Base-by-base conservation (phyloP, 257 asterid species). In the Solanum etuberosum region DNA sequence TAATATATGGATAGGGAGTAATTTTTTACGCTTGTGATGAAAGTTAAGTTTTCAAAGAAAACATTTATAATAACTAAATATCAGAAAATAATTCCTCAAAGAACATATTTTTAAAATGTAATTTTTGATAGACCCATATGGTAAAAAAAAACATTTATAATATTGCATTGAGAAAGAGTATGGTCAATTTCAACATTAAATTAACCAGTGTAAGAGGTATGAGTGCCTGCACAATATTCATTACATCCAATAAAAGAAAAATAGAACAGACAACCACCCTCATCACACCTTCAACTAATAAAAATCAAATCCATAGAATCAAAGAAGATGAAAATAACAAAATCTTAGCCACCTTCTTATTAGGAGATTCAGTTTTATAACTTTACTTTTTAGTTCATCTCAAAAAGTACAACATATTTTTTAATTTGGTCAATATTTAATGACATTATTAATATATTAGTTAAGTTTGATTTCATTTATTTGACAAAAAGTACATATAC, bases 381-480 rank as follows among this genome's bases (percentile, higher is more conserved):
- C 63, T 18, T 54, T 20, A 18, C 9, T 6, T 54, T 54, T 54
- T 54, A 54, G 9, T 20, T 7, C 2, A 20, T 54, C 1, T 0
- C 0, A 7, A 54, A 54, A 54, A 54, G 9, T 20, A 7, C 4
- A 0, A 54, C 0, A 2, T 54, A 54, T 54, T 54, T 7, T 9
- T 20, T 20, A 18, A 20, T 2, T 54, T 54, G 9, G 5, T 2
- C 1, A 20, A 54, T 54, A 54, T 54, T 54, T 54, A 7, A 54
- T 54, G 11, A 7, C 10, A 54, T 3, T 54, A 7, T 6, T 2
- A 3, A 54, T 54, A 54, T 7, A 6, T 54, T 54, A 3, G 4
- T 54, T 54, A 18, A 0, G n/a, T 54, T 54, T 0, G 0, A 8
- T 54, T 7, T 54, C 0, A 0, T 54, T 20, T 54, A 54, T 7